Base-by-base conservation (phyloP, 495 filamentous ascomycete genomes). In the Pyronema domesticum region DNA sequence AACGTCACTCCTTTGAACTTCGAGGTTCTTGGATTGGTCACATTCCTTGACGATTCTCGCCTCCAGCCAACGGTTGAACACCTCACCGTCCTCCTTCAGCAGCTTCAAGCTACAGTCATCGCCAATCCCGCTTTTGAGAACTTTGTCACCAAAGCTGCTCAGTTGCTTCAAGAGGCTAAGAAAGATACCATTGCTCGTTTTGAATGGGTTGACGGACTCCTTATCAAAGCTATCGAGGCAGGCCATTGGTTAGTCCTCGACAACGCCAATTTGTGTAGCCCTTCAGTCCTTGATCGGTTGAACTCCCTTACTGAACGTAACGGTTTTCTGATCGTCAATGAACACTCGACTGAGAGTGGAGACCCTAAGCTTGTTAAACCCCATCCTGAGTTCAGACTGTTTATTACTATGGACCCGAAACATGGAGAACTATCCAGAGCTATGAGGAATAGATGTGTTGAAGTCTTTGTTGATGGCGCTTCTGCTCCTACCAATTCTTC, bases 231-330 rank as follows among this genome's bases (percentile, higher is more conserved):
- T 47, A 72, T 96, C 7, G 78, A 89, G 61, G 73, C 81, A 60
- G 93, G 93, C 30, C 72, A 85, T 43, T 99, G 93, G 93, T 72
- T 99, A 46, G 79, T 96, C 23, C 79, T 99, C 14, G 89, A 96
- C 65, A 95, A 96, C 70, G 89, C 93, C 49, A 99, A 99, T 61
- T 73, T 96, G 13, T 99, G 93, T 66, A 94, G 81, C 60, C 79
- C 89, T 5, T 95, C 91, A 4, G 89, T 96, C 9, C 78, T 99
- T 1, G 93, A 99, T 65, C 76, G 93, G 61, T 68, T 99, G 58
- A 99, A 99, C 64, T 95, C 93, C 0, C 69, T 99, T 37, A 81
- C 95, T 0, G 93, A 99, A 67, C 85, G 85, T 1, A 83, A 88
- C 62, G 93, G 93, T 7, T 75, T 76, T 51, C 72, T 99, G 15